Evolutionary conservation across 129 eudicot species (phyloP).

Genomic region (Tagetes patula): DNA sequence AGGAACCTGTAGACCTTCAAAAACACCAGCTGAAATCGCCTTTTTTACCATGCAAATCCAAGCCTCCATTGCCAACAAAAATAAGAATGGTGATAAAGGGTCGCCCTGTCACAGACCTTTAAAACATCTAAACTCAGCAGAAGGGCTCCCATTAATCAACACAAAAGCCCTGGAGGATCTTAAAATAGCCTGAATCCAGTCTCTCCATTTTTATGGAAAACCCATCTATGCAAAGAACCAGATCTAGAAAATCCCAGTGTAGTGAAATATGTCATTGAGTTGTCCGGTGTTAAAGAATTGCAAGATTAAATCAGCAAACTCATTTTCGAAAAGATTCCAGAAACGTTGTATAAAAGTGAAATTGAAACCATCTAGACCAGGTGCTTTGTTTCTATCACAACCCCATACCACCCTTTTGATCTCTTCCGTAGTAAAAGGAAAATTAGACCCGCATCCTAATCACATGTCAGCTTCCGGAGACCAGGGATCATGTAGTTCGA

Average conservation of each 20-base stretch:
- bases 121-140: neutral
- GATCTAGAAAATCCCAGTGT: neutral
- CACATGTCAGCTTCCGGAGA: no score
- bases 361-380: neutral
- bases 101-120: no score
- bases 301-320: neutral
- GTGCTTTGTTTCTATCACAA: neutral
- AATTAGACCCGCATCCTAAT: no score
- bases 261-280: neutral
- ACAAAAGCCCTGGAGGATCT: neutral
- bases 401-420: neutral
- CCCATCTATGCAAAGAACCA: neutral
- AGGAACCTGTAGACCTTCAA: no score
- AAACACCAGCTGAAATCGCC: no score
- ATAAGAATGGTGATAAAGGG: no score
- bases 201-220: neutral
- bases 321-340: neutral
- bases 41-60: no score
- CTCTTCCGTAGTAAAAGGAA: neutral
- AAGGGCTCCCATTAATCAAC: neutral
- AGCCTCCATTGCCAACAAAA: no score
- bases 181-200: neutral
- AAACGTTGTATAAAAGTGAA: no score
- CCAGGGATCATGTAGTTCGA: no score
- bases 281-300: no score